Evolutionary conservation across 1,284 basidiomycete species (phyloP), one percentile per base, ranked within the genome.

Genomic region (Ceratobasidium sp.): DNA sequence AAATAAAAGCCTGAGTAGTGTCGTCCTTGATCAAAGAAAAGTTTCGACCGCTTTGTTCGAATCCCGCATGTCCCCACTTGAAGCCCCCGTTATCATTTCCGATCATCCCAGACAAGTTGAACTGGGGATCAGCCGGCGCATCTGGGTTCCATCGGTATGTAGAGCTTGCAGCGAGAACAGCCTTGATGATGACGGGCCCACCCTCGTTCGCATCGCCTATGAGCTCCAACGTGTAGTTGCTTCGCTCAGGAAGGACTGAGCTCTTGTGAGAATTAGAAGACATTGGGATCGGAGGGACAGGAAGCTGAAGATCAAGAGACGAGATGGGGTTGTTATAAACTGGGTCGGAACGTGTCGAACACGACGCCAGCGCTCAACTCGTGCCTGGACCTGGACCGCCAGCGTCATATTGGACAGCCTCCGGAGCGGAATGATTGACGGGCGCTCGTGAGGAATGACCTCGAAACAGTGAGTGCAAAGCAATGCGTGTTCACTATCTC

Each of bases 61-160:
- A 69, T 11, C 24, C 66, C 0, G 53, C n/a, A 11, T 24, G 37
- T 19, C 66, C 66, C 66, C 66, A 69, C 31, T 41, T 54, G 37
- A 69, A 59, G 0, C 8, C 24, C 7, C 66, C 66, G 56, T 69
- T 58, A n/a, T 69, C 54, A 39, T 69, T 69, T 24, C 66, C 66
- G 27, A 69, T n/a, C 19, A 46, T 43, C 7, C n/a, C 24, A 31
- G 66, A 69, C n/a, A 69, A 53, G 41, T 69, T 59, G 39, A 69
- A 69, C 34, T 68, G 14, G 14, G 51, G 49, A 19, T 68, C 65
- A n/a, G 31, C 24, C 1, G 51, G 65, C 19, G 24, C 11, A 24
- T 53, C 34, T 13, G 65, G 65, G 51, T 68, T 68, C 65, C 65
- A 68, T 54, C 65, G 49, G 37, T 53, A 43, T 0, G 37, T 46